Evolutionary conservation across 371 early-diverging fungal species (phyloP).

Genomic region (Actinomucor elegans): DNA sequence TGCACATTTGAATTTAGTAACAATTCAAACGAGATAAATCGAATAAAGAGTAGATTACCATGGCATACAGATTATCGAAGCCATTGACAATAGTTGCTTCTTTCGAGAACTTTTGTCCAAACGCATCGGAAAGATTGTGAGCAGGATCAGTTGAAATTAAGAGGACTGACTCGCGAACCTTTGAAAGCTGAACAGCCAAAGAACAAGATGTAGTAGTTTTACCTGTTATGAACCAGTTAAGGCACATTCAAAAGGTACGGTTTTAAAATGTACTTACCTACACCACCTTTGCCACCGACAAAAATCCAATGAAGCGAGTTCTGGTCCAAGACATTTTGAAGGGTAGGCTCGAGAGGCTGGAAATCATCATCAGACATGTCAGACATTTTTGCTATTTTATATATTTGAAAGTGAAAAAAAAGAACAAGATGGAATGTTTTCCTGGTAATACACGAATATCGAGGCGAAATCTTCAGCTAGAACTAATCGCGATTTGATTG

Average conservation of each 20-base stretch:
- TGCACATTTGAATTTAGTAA: background rate
- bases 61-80: slow-evolving; percentile 92
- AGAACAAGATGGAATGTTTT: background rate
- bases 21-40: too few species aligned
- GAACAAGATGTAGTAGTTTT: slow-evolving; percentile 77
- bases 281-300: slow-evolving; percentile 99
- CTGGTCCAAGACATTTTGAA: slow-evolving; percentile 96
- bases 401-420: background rate
- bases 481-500: too few species aligned
- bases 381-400: slow-evolving; percentile 28
- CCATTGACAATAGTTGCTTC: slow-evolving; percentile 94
- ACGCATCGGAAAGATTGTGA: slow-evolving; percentile 98
- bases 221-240: too few species aligned
- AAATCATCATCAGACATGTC: slow-evolving; percentile 62
- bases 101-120: slow-evolving; percentile 97
- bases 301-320: slow-evolving; percentile 95
- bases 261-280: slow-evolving; percentile 71
- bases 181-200: slow-evolving; percentile 89
- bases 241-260: too few species aligned
- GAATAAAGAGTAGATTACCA: slow-evolving; percentile 68
- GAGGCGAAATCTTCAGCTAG: too few species aligned
- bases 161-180: slow-evolving; percentile 91
- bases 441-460: too few species aligned
- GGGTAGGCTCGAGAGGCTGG: slow-evolving; percentile 75
- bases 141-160: slow-evolving; percentile 99